Percentiles rank a stretch among this genome's conserved stretches.
Conservation (phyloP, 305 asterid species). For the Petunia hybrid region DNA sequence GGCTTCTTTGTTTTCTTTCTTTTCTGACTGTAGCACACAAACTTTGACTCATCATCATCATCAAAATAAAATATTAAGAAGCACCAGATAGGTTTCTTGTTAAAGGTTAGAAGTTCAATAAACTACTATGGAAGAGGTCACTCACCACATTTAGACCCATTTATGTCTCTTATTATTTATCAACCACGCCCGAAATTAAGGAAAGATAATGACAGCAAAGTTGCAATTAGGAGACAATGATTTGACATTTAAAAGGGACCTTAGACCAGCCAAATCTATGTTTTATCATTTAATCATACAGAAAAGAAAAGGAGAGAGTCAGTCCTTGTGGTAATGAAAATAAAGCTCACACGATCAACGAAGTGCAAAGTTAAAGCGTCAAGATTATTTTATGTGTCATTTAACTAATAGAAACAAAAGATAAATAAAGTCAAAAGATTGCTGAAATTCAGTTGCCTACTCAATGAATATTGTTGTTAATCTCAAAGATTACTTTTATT, state of each 20-base stretch:
- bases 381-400: slow-evolving; percentile 7
- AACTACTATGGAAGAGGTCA: slow-evolving; percentile 33
- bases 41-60: slow-evolving; percentile 43
- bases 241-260: slow-evolving; percentile 48
- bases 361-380: neutral
- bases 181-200: slow-evolving; percentile 54
- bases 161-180: neutral
- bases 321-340: slow-evolving; percentile 7
- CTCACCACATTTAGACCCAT: neutral
- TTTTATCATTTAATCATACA: slow-evolving; percentile 28
- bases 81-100: slow-evolving; percentile 30
- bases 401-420: slow-evolving; percentile 6
- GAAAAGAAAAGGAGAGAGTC: neutral
- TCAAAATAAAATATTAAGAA: neutral
- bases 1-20: neutral
- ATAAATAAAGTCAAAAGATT: slow-evolving; percentile 17
- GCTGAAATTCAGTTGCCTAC: slow-evolving; percentile 28
- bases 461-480: slow-evolving; percentile 21
- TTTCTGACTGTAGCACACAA: slow-evolving; percentile 32
- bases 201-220: slow-evolving; percentile 51
- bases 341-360: slow-evolving; percentile 26
- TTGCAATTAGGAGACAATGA: slow-evolving; percentile 48
- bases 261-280: slow-evolving; percentile 36
- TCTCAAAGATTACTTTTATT: neutral
- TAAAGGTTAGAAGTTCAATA: slow-evolving; percentile 37